These are phyloP conservation scores for Talinum fruticosum DNA, from an alignment of 148 eudicot species.

Conservation along the genomic window DNA sequence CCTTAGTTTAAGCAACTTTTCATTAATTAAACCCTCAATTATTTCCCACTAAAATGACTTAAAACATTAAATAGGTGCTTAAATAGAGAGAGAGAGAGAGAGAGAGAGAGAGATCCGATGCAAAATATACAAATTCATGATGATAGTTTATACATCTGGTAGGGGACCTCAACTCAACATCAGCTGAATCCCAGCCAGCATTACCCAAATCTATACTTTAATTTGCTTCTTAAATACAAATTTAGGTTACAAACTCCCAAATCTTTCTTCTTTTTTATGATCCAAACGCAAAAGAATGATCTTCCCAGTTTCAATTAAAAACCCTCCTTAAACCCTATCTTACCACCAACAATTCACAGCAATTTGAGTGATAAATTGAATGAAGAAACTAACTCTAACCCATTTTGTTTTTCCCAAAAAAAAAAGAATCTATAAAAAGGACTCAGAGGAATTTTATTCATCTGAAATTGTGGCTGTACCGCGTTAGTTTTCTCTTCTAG, in stretches of 20 bases:
- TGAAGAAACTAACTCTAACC: neutral
- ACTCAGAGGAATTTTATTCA: slow-evolving; percentile 30
- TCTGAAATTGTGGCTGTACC: slow-evolving; percentile 31
- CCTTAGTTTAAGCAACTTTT: neutral
- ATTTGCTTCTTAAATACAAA: slow-evolving; percentile 21
- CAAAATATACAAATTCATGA: slow-evolving; percentile 21
- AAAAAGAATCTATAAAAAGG: slow-evolving; percentile 23
- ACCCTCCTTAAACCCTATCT: neutral
- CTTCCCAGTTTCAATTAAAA: no score
- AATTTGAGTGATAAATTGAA: slow-evolving; percentile 2
- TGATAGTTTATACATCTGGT: slow-evolving; percentile 23
- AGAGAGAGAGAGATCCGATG: slow-evolving; percentile 6
- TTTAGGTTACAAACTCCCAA: slow-evolving; percentile 12
- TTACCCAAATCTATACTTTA: slow-evolving; percentile 20
- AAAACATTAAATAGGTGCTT: neutral
- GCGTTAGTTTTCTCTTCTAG: slow-evolving; percentile 27
- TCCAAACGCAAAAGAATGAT: slow-evolving; percentile 26
- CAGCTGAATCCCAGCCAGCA: slow-evolving; percentile 9
- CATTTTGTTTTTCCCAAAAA: neutral
- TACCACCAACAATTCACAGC: neutral
- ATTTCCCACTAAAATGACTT: no score
- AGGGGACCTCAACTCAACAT: slow-evolving; percentile 8
- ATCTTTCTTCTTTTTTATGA: slow-evolving; percentile 3
- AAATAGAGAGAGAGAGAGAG: neutral
- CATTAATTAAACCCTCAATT: neutral